These are phyloP conservation scores for Lentinus brumalis DNA, from an alignment of 768 basidiomycete species.

Conservation along the genomic window DNA sequence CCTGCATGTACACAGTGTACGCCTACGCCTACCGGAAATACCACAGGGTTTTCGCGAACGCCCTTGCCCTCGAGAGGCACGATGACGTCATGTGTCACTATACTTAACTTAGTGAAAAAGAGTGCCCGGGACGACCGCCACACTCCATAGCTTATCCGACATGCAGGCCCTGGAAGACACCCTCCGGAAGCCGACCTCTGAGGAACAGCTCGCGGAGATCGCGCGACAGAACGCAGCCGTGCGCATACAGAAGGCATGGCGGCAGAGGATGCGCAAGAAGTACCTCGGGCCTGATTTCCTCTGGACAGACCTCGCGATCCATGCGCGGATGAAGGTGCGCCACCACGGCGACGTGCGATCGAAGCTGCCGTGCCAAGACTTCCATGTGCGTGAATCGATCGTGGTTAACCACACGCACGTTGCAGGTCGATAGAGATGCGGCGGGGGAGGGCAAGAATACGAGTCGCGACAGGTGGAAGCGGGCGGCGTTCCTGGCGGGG, in stretches of 20 bases:
- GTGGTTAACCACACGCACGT: no score
- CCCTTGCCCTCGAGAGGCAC: not conserved
- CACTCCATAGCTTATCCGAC: not conserved
- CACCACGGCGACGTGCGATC: constrained; percentile 3
- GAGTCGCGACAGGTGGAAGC: constrained; percentile 48
- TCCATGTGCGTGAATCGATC: no score
- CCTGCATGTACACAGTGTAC: constrained; percentile 12
- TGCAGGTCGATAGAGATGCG: constrained; percentile 42
- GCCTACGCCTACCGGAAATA: not conserved
- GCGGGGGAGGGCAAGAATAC: constrained; percentile 50
- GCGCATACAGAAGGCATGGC: constrained; percentile 29
- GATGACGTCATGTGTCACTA: constrained; percentile 13
- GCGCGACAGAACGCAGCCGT: constrained; percentile 22
- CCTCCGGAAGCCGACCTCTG: constrained; percentile 11
- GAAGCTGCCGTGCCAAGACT: not conserved
- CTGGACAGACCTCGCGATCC: constrained; percentile 25
- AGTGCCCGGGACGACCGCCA: not conserved
- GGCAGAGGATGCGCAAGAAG: constrained; percentile 15
- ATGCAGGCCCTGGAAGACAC: constrained; percentile 12
- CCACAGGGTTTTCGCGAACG: no score
- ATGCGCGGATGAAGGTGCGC: constrained; percentile 29
- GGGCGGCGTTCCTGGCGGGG: constrained; percentile 44
- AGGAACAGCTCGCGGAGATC: constrained; percentile 19
- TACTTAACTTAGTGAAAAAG: not conserved
- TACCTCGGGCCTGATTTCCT: constrained; percentile 25